phyloP scores from a whole-genome alignment of 495 filamentous ascomycete species.

The Xylaria sp. region DNA sequence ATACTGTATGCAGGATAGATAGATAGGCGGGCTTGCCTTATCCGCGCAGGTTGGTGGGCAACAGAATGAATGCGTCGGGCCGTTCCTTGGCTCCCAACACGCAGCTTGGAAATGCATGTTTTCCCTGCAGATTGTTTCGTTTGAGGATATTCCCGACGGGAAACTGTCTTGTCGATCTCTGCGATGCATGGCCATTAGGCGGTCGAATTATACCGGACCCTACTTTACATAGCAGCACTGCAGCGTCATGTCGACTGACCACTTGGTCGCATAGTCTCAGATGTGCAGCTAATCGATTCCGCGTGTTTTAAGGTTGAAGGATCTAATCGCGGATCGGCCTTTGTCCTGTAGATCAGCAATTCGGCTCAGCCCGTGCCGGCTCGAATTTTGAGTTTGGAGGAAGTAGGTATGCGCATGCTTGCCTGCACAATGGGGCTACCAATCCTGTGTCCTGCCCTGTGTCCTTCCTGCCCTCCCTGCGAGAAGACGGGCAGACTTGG shows the following conservation, averaged over 20 bases:
- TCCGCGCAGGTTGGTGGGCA: background rate
- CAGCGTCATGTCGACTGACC: slow-evolving; percentile 16
- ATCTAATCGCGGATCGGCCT: slow-evolving; percentile 4
- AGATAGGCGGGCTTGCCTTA: background rate
- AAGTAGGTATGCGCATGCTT: background rate
- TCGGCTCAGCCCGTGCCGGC: slow-evolving; percentile 17
- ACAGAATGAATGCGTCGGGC: slow-evolving; percentile 2
- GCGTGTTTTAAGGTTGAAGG: slow-evolving; percentile 11
- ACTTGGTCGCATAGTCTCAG: background rate
- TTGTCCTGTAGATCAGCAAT: slow-evolving; percentile 1
- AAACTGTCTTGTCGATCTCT: slow-evolving; percentile 5
- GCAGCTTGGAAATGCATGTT: slow-evolving; percentile 12
- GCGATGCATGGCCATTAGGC: background rate
- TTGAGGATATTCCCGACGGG: background rate
- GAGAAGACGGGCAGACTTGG: background rate
- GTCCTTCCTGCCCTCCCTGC: no score
- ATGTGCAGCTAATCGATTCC: background rate
- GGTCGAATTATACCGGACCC: background rate
- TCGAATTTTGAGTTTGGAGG: background rate
- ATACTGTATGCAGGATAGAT: background rate
- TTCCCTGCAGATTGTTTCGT: slow-evolving; percentile 11
- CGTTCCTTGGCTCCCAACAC: slow-evolving; percentile 14
- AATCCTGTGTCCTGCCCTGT: no score
- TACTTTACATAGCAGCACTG: background rate
- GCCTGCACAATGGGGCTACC: background rate